phyloP scores from a whole-genome alignment of 768 basidiomycete genomes.

The Peribolospora baueri region DNA sequence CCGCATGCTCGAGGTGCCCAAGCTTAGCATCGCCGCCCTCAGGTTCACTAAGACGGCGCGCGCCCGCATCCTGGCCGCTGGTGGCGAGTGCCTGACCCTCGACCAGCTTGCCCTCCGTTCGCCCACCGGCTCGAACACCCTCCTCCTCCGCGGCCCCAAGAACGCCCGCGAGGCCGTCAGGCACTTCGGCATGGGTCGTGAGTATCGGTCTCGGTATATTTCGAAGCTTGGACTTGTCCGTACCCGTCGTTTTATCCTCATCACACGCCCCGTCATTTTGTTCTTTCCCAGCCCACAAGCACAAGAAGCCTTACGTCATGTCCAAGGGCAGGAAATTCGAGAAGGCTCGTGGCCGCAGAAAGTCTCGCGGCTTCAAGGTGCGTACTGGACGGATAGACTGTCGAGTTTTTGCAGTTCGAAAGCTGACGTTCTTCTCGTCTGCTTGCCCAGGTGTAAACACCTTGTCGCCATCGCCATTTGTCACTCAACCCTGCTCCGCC shows the following conservation, averaged over 20 bases:
- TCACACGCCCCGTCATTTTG: neutral
- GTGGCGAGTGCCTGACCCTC: conserved; percentile 80
- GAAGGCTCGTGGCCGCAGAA: conserved; percentile 93
- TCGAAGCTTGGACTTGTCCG: neutral
- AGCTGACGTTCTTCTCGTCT: no score
- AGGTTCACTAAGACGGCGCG: conserved; percentile 78
- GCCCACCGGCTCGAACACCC: conserved; percentile 84
- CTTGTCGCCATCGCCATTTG: no score
- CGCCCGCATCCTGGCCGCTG: conserved; percentile 84
- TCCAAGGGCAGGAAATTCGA: conserved; percentile 99
- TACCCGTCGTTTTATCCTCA: neutral
- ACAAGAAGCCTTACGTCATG: conserved; percentile 90
- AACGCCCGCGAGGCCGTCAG: conserved; percentile 83
- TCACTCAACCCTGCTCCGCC: no score
- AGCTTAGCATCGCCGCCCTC: conserved; percentile 77
- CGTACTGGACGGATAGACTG: neutral
- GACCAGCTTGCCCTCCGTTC: conserved; percentile 72
- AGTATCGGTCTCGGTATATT: neutral
- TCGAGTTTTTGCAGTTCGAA: no score
- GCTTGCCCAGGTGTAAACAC: no score
- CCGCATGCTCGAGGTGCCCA: conserved; percentile 61
- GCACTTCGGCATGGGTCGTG: conserved; percentile 77
- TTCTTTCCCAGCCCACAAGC: conserved; percentile 39
- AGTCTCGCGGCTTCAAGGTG: conserved; percentile 90
- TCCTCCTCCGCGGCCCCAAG: conserved; percentile 75